Evolutionary conservation across 23 red algal species (phyloP), one percentile per base, ranked within the genome.

Genomic region (Cyanidium caldarium): DNA sequence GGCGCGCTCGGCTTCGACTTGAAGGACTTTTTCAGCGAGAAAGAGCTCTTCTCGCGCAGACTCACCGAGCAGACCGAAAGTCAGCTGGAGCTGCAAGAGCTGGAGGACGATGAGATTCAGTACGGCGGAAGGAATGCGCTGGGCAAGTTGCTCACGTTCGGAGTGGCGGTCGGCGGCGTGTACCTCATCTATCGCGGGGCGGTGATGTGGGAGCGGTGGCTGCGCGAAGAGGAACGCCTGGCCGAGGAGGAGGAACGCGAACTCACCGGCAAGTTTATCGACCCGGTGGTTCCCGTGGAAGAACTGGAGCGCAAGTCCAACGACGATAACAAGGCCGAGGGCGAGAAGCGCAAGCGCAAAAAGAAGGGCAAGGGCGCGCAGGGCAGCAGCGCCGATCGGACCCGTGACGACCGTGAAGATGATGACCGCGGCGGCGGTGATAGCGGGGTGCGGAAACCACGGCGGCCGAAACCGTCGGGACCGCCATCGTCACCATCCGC

Each of bases 241-340:
- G 86, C 81, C 23, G 77, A 72, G 72, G 86, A 89, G 65, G 73
- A 89, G 40, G 86, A 89, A 45, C 77, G 82, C 42, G 68, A 79
- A 34, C 66, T 89, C 10, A 89, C 86, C 12, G 86, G 86, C 13
- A 77, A 51, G 21, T 89, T 82, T 39, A 89, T 89, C 19, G 86
- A 82, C 65, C 78, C 86, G 1, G 37, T 69, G 38, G 86, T 61
- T 10, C 51, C 51, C n/a, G 3, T 16, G 7, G 51, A 61, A 28
- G 51, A 61, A 16, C 23, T 61, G 10, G 51, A 61, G 21, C 19
- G 23, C 7, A 7, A 25, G 31, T 28, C n/a, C 19, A 28, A 28
- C 31, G 10, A 5, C 51, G 51, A 61, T n/a, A n/a, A n/a, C n/a
- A n/a, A n/a, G n/a, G n/a, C n/a, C n/a, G n/a, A n/a, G n/a, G n/a